Evolutionary conservation across 148 eudicot species (phyloP).

Genomic region (Hydrangea macrophylla): DNA sequence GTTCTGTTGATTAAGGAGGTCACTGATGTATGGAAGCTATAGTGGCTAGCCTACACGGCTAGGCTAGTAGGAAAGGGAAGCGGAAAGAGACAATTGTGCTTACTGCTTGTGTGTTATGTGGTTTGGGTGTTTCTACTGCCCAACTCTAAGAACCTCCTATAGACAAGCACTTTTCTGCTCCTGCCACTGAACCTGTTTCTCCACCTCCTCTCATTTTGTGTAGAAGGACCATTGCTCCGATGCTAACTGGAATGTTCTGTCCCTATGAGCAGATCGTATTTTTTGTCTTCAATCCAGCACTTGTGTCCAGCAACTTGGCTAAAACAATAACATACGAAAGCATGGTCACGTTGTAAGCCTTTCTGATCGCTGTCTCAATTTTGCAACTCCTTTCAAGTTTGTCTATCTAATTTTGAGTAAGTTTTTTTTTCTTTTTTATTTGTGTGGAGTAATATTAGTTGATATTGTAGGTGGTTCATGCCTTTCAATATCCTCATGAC

Average conservation of each 20-base stretch:
- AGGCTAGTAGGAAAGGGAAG: too few species aligned
- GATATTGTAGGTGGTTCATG: conserved; percentile 63
- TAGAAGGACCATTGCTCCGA: neutral
- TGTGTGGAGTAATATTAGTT: conserved; percentile 1
- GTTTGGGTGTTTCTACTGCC: conserved; percentile 7
- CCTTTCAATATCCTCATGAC: conserved; percentile 60
- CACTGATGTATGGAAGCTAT: too few species aligned
- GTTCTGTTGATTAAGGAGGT: too few species aligned
- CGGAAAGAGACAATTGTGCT: too few species aligned
- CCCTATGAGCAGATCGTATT: conserved; percentile 41
- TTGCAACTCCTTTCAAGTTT: neutral
- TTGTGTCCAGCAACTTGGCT: conserved; percentile 43
- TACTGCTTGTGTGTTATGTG: neutral
- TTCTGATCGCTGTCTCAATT: neutral
- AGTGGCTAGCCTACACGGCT: too few species aligned
- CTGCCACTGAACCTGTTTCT: neutral
- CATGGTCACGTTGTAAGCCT: conserved; percentile 43
- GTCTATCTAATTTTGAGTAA: neutral
- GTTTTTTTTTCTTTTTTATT: neutral
- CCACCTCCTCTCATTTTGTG: neutral
- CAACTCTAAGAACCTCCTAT: neutral
- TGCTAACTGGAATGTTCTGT: conserved; percentile 7
- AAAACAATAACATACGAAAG: conserved; percentile 44
- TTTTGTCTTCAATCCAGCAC: conserved; percentile 54
- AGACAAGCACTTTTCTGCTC: neutral